Base-by-base conservation (phyloP, 2,329 filamentous ascomycete genomes). In the Ophiostoma sp. region DNA sequence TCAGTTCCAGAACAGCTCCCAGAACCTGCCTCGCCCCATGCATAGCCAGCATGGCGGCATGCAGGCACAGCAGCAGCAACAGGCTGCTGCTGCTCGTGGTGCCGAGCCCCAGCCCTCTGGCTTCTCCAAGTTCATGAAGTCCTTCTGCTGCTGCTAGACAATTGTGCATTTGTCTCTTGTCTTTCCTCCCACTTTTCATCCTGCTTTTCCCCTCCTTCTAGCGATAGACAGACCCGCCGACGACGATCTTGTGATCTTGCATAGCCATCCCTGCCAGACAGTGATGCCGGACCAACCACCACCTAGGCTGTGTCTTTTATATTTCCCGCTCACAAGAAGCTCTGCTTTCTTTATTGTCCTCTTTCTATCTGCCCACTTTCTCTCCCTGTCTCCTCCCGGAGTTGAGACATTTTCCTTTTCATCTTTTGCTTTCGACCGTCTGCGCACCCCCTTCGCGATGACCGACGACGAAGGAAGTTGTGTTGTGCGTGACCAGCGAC, bases 1-100 rank as follows among this genome's bases (percentile, higher is more conserved):
- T 77, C 95, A 98, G 82, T 98, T 97, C 87, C 94, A 97, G 85
- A 95, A 94, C 87, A 97, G 94, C 85, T 93, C 92, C 80, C 93
- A 94, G 82, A 96, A 97, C 82, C 88, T 97, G 77, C 90, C 89
- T 79, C 86, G 91, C 77, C 86, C 87, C 76, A 87, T 88, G 80
- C 88, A 87, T 75, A 85, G 87, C 75, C 89, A 90, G 80, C 85
- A 87, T 74, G 88, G 25, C 19, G 66, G 86, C 74, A 85, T 90
- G 84, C 87, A 85, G 77, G 87, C 88, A 80, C 84, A 87, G n/a
- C 69, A 68, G n/a, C 74, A 75, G 50, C 73, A 73, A 45, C 75
- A 75, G 68, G 84, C 87, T 76, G 84, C 84, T 79, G 88, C 83
- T 80, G 87, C 86, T 77, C 86, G 87, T 76, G 85, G 86, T 61